Base-by-base conservation (phyloP, 371 early-diverging fungal genomes). In the Aphelidium insulamus region DNA sequence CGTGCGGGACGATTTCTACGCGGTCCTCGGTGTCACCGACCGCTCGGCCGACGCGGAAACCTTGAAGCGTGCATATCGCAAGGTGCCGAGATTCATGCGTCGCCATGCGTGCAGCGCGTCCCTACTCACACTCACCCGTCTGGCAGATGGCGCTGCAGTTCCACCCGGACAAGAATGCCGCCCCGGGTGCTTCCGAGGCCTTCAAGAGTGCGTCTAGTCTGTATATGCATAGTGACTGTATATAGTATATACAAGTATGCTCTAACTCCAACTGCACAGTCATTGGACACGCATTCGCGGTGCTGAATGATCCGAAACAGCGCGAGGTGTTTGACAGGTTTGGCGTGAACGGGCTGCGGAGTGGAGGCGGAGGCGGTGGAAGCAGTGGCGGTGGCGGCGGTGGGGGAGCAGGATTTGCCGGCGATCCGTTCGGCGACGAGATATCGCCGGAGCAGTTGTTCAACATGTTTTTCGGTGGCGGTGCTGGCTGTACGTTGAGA, bases 121-220 rank as follows among this genome's bases (percentile, higher is more conserved):
- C 12, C 12, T 17, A 5, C 32, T 23, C 11, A 21, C 30, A 23
- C 21, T 20, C n/a, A 16, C 15, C 16, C 11, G 12, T n/a, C 15
- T 4, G 2, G 14, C 55, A 80, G 78, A 54, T 90, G 30, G 95
- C 95, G n/a, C 57, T 86, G 34, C 76, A 74, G 49, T 94, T 83
- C 50, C 99, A 98, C 52, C 97, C 97, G 0, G 97, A 95, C 50
- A 97, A 88, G 52, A 91, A 95, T 45, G 67, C 60, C 10, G 87
- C 94, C 3, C 85, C 92, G 6, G 92, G 92, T 15, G 87, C 95
- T 2, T 88, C 87, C 36, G 92, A 88, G 48, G 97, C 91, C 8
- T 91, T 94, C 53, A 90, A 92, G 54, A 54, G 73, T 78, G 62
- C 2, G 22, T 35, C 36, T 10, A 52, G 44, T 35, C n/a, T 34